Evolutionary conservation across 2,329 filamentous ascomycete species (phyloP).

Genomic region (Diplodia scrobiculata): DNA sequence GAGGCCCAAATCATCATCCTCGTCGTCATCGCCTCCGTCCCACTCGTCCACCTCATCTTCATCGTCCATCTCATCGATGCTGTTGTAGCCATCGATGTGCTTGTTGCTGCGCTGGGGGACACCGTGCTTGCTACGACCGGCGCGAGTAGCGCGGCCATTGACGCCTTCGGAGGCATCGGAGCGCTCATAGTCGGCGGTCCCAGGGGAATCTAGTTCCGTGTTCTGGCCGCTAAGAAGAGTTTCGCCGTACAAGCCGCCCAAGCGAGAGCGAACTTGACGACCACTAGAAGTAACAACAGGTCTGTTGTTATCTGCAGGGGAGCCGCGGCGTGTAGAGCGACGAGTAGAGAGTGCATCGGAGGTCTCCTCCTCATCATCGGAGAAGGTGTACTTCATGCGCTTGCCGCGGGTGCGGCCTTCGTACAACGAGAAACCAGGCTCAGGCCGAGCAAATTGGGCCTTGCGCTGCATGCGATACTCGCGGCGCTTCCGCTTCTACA

Average conservation of each 20-base stretch:
- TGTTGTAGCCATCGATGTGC: conserved; percentile 59
- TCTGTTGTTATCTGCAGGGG: conserved; percentile 68
- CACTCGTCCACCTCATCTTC: conserved; percentile 69
- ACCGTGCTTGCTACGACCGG: conserved; percentile 36
- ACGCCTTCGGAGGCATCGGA: conserved; percentile 50
- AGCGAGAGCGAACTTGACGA: conserved; percentile 73
- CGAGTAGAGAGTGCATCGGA: conserved; percentile 68
- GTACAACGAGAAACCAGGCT: conserved; percentile 88
- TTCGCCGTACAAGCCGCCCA: conserved; percentile 65
- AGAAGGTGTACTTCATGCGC: conserved; percentile 94
- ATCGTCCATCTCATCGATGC: conserved; percentile 66
- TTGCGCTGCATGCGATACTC: conserved; percentile 87
- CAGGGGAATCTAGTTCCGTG: conserved; percentile 46
- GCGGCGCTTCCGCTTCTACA: conserved; percentile 85
- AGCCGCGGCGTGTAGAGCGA: conserved; percentile 67
- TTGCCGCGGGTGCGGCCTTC: conserved; percentile 96
- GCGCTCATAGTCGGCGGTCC: conserved; percentile 49
- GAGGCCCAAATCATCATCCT: conserved; percentile 63
- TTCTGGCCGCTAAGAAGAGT: conserved; percentile 59
- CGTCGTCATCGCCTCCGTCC: conserved; percentile 74
- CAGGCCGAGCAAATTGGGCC: conserved; percentile 82
- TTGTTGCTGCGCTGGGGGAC: conserved; percentile 44
- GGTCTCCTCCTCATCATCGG: conserved; percentile 74
- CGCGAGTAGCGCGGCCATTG: conserved; percentile 50
- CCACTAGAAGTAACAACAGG: conserved; percentile 79